A percentile compares a stretch with the other conserved stretches of the same genome.
These are phyloP conservation scores for Jackrogersella multiformis DNA, from an alignment of 495 filamentous ascomycete genomes.

Conservation along the genomic window DNA sequence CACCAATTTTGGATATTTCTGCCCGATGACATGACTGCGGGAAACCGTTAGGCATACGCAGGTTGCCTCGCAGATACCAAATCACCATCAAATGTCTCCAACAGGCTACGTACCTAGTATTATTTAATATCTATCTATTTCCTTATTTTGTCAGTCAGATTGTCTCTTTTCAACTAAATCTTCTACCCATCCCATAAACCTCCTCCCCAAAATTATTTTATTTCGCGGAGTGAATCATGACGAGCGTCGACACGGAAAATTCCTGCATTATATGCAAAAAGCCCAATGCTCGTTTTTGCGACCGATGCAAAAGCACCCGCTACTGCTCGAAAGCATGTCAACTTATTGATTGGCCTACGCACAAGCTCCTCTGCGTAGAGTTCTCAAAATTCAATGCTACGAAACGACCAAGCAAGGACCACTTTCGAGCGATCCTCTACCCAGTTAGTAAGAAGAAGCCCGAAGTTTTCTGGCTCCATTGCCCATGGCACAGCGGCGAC, in stretches of 20 bases:
- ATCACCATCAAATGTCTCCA: neutral
- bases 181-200: neutral
- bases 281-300: conserved; percentile 10
- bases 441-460: conserved; percentile 28
- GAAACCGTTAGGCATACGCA: neutral
- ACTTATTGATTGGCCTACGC: conserved; percentile 42
- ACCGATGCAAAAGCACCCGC: conserved; percentile 7
- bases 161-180: neutral
- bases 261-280: conserved; percentile 26
- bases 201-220: neutral
- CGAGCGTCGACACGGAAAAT: neutral
- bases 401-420: conserved; percentile 20
- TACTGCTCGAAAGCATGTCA: conserved; percentile 50
- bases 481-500: conserved; percentile 16
- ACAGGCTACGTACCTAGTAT: neutral
- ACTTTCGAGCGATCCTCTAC: conserved; percentile 46
- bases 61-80: neutral
- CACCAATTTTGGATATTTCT: too few species aligned
- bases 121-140: neutral
- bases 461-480: conserved; percentile 43
- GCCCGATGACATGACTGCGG: too few species aligned
- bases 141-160: neutral
- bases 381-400: conserved; percentile 30
- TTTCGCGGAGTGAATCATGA: conserved; percentile 13
- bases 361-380: conserved; percentile 45